Conservation (phyloP, 2,329 filamentous ascomycete genomes). For the Parastagonospora avenae region DNA sequence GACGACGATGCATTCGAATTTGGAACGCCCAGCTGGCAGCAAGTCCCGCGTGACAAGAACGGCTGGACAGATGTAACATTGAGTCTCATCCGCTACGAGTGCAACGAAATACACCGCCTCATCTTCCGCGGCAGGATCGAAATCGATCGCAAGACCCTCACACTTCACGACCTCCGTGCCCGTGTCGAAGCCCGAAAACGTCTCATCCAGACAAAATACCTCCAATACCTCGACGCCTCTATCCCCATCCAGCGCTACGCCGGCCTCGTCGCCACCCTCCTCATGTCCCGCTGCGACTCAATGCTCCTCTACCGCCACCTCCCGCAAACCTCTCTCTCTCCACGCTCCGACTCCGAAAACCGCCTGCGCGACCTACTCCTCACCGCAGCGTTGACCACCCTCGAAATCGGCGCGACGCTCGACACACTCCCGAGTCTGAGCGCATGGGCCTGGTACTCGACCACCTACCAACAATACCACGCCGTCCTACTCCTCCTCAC, state of each 20-base stretch:
- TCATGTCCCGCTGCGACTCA: constrained; percentile 47
- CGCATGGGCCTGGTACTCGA: constrained; percentile 45
- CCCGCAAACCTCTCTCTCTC: constrained; percentile 39
- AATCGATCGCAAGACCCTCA: constrained; percentile 45
- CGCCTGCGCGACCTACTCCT: constrained; percentile 44
- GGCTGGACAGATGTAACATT: constrained; percentile 45
- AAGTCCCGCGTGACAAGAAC: constrained; percentile 34
- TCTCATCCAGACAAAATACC: constrained; percentile 41
- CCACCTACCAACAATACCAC: constrained; percentile 47
- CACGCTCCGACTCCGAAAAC: constrained; percentile 44
- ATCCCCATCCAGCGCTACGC: constrained; percentile 44
- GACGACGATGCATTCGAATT: constrained; percentile 48
- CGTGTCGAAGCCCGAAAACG: constrained; percentile 43
- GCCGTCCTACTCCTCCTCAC: constrained; percentile 45
- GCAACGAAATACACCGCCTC: constrained; percentile 45
- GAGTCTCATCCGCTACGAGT: constrained; percentile 44
- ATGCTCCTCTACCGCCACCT: constrained; percentile 48
- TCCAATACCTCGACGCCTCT: constrained; percentile 40
- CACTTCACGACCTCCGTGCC: constrained; percentile 42
- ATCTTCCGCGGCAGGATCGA: constrained; percentile 46
- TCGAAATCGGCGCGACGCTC: constrained; percentile 47
- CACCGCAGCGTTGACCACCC: constrained; percentile 42
- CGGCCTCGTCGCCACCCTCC: constrained; percentile 43
- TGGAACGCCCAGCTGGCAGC: constrained; percentile 41
- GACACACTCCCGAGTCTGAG: constrained; percentile 44